Percentiles rank a stretch among this genome's conserved stretches.
Conservation (phyloP, 163 green algal genomes). For the Botryococcus braunii region DNA sequence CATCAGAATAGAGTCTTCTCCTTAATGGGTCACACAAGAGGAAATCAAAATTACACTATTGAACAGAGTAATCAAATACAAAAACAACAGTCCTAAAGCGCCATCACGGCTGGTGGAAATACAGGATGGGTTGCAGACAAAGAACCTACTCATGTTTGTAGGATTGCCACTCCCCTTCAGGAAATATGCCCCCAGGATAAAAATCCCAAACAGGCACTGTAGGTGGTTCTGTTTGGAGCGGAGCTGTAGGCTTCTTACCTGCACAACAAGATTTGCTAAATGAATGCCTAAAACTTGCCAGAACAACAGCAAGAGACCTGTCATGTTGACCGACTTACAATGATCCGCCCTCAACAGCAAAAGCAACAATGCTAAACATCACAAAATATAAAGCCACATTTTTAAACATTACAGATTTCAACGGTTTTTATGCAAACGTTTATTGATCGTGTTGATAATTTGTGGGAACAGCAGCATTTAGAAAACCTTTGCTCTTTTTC, state of each 20-base stretch:
- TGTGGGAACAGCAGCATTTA: neutral
- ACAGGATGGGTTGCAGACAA: too few species aligned
- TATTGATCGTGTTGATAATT: neutral
- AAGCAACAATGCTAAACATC: neutral
- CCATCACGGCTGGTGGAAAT: too few species aligned
- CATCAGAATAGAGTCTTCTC: neutral
- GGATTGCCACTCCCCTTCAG: conserved; percentile 78
- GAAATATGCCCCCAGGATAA: conserved; percentile 73
- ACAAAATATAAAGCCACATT: conserved; percentile 6
- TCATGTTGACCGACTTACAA: neutral
- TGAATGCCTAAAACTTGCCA: neutral
- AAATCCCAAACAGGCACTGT: conserved; percentile 78
- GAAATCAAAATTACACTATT: neutral
- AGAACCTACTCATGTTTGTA: conserved; percentile 71
- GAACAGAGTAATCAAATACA: neutral
- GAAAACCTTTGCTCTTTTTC: conserved; percentile 30
- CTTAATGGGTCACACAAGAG: neutral
- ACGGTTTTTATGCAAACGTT: neutral
- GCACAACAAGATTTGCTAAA: conserved; percentile 2
- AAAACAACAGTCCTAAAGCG: neutral
- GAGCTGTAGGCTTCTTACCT: conserved; percentile 51
- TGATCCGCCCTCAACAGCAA: neutral
- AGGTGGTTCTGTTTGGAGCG: conserved; percentile 80
- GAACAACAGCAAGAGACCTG: neutral
- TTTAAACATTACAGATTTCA: conserved; percentile 20